phyloP scores from a whole-genome alignment of 306 rosid genomes.

The Cucurbita moschata region DNA sequence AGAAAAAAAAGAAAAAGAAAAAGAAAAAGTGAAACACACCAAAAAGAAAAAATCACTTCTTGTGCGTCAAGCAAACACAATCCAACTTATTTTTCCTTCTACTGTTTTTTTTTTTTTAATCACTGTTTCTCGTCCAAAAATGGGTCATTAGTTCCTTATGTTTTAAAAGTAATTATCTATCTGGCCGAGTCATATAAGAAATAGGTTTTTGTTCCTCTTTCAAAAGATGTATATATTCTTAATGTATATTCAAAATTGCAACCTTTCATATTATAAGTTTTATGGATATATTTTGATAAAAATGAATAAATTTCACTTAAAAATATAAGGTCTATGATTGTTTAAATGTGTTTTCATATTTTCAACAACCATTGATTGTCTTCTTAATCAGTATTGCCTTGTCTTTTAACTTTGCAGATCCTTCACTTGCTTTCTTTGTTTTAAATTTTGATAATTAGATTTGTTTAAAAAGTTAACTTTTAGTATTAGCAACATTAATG shows the following conservation, averaged over 20 bases:
- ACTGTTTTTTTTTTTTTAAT: too few species aligned
- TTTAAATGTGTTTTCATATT: neutral
- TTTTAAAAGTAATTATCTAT: too few species aligned
- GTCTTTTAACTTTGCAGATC: neutral
- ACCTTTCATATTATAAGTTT: too few species aligned
- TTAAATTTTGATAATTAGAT: too few species aligned
- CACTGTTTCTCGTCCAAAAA: neutral
- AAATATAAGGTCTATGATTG: neutral
- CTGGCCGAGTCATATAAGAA: too few species aligned
- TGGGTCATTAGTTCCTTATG: neutral
- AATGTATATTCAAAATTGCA: neutral
- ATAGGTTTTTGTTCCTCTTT: neutral
- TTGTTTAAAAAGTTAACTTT: neutral
- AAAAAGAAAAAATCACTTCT: too few species aligned
- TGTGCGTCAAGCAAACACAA: too few species aligned
- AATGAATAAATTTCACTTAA: neutral
- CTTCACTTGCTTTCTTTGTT: too few species aligned
- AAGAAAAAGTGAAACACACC: too few species aligned
- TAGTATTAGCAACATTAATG: neutral
- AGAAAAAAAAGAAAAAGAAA: too few species aligned
- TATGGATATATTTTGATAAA: neutral
- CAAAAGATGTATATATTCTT: neutral
- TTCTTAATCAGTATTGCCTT: too few species aligned
- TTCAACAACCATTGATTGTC: neutral
- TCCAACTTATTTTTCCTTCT: too few species aligned